These are phyloP conservation scores for Ophiostoma perfectum DNA, from an alignment of 2,329 filamentous ascomycete genomes.

Conservation along the genomic window DNA sequence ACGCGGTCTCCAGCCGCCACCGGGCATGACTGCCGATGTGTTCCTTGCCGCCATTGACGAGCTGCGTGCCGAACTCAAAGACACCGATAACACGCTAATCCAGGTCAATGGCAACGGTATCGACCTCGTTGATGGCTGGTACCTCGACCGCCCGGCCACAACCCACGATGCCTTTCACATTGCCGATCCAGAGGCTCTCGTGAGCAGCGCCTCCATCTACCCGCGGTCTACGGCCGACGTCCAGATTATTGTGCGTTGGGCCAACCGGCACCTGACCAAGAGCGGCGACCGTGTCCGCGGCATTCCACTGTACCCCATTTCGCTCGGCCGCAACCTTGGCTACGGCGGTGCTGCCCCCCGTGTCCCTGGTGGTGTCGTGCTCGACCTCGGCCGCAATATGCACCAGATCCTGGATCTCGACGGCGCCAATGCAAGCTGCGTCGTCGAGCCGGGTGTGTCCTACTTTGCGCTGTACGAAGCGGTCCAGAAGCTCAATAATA, in stretches of 20 bases:
- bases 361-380: constrained; percentile 45
- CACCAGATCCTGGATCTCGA: constrained; percentile 48
- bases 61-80: constrained; percentile 30
- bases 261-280: constrained; percentile 25
- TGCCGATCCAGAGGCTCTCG: constrained; percentile 39
- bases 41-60: constrained; percentile 34
- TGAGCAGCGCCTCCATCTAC: constrained; percentile 41
- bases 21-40: constrained; percentile 27
- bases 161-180: constrained; percentile 42
- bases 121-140: constrained; percentile 34
- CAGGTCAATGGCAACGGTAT: constrained; percentile 32
- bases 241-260: constrained; percentile 41
- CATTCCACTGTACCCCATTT: constrained; percentile 46
- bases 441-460: constrained; percentile 53
- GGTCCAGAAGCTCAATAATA: constrained; percentile 31
- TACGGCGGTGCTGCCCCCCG: constrained; percentile 50
- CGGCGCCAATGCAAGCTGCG: constrained; percentile 42
- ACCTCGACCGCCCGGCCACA: constrained; percentile 31
- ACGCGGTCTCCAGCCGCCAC: constrained; percentile 29
- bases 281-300: constrained; percentile 18
- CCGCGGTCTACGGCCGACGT: constrained; percentile 43
- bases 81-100: constrained; percentile 29
- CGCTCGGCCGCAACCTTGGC: constrained; percentile 43
- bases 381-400: constrained; percentile 51
- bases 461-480: constrained; percentile 49